These are phyloP conservation scores for Plasmodium inui DNA, from an alignment of 169 alveolate genomes.

Conservation along the genomic window DNA sequence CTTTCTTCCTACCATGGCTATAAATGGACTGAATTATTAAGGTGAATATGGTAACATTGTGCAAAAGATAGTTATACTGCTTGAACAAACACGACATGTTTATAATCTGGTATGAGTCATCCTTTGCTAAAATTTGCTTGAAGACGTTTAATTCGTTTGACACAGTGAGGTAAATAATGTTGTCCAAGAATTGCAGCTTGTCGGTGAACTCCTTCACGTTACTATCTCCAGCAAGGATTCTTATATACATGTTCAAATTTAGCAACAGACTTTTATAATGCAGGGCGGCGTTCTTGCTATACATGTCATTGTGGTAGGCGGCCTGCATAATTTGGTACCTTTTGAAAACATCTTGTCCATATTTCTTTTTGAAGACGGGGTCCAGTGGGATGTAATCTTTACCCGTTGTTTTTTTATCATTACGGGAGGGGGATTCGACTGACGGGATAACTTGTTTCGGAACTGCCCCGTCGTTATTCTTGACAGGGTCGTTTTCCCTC, in stretches of 20 bases:
- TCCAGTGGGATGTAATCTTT: not conserved
- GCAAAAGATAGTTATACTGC: conserved; percentile 57
- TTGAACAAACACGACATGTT: conserved; percentile 60
- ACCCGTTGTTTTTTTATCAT: not conserved
- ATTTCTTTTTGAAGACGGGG: not conserved
- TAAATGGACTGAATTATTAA: conserved; percentile 63
- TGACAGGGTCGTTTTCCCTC: not conserved
- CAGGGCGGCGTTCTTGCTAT: conserved; percentile 11
- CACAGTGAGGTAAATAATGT: not conserved
- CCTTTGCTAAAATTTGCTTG: conserved; percentile 32
- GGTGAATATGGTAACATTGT: conserved; percentile 44
- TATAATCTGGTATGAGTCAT: conserved; percentile 45
- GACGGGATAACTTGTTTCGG: not conserved
- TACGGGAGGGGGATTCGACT: not conserved
- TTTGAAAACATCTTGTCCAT: not conserved
- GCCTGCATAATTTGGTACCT: conserved; percentile 45
- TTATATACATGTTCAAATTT: conserved; percentile 53
- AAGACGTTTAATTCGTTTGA: conserved; percentile 30
- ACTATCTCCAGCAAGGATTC: conserved; percentile 7
- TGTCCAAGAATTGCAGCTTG: conserved; percentile 22
- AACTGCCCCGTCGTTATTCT: not conserved
- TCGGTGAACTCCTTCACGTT: conserved; percentile 27
- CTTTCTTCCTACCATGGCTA: conserved; percentile 12
- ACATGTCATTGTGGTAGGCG: conserved; percentile 57
- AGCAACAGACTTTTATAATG: conserved; percentile 26